A percentile compares a stretch with the other conserved stretches of the same genome.
Conservation (phyloP, 495 filamentous ascomycete species). For the Arthonia radiata region DNA sequence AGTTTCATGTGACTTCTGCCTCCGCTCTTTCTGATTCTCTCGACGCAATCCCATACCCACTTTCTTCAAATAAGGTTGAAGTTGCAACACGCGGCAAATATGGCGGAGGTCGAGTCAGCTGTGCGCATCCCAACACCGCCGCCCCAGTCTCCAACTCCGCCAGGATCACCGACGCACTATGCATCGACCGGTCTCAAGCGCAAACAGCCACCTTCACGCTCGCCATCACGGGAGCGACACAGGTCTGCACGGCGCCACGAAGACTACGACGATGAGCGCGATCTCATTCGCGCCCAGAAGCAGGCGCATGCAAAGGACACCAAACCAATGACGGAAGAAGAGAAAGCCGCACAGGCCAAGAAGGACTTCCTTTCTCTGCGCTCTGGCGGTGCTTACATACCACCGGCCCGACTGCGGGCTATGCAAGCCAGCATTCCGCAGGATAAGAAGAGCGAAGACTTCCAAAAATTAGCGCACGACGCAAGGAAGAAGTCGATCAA, state of each 20-base stretch:
- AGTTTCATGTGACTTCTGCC: no score
- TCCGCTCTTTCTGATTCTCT: no score
- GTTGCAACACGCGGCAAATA: not conserved
- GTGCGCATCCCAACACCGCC: slow-evolving; percentile 44
- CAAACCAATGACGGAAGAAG: slow-evolving; percentile 50
- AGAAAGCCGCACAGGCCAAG: slow-evolving; percentile 62
- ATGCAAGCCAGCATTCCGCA: slow-evolving; percentile 93
- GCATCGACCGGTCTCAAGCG: no score
- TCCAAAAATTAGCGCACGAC: slow-evolving; percentile 98
- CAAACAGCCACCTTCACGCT: slow-evolving; percentile 37
- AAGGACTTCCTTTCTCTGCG: slow-evolving; percentile 79
- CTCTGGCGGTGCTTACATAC: slow-evolving; percentile 87
- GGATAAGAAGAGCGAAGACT: slow-evolving; percentile 87
- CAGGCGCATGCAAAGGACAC: slow-evolving; percentile 23
- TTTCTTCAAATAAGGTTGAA: not conserved
- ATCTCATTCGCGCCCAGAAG: slow-evolving; percentile 14
- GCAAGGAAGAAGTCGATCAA: slow-evolving; percentile 97
- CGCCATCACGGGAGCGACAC: slow-evolving; percentile 29
- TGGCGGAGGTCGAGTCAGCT: slow-evolving; percentile 21
- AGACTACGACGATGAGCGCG: slow-evolving; percentile 12
- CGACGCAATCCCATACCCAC: not conserved
- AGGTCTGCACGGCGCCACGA: slow-evolving; percentile 15
- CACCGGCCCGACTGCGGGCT: slow-evolving; percentile 69
- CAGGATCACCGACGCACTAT: slow-evolving; percentile 19
- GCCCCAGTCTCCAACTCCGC: slow-evolving; percentile 24